Evolutionary conservation across 1,284 basidiomycete species (phyloP), one percentile per base, ranked within the genome.

Genomic region (Malassezia nana): DNA sequence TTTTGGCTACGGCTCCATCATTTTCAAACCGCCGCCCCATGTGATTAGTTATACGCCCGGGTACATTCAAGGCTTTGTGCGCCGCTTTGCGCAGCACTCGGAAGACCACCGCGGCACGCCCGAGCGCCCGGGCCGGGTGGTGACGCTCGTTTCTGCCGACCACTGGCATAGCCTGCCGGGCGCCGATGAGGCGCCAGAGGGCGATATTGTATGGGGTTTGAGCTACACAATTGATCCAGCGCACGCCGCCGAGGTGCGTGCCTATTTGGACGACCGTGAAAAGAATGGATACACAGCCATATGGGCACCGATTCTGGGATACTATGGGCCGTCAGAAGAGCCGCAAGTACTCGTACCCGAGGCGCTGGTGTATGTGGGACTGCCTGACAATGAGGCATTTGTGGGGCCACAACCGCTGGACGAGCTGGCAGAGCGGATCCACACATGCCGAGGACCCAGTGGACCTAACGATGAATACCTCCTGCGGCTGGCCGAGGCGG

Each of bases 401-500:
- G 86, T 88, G 47, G 87, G 86, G 2, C 84, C 84, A 1, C 83
- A 88, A 71, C 81, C 83, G 0, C 76, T 89, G 18, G 81, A 84
- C 49, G 62, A 63, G 6, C 80, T 89, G 6, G 82, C 86, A 0
- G 71, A 79, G 46, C 78, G 78, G 13, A 89, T 91, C 50, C 86
- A 83, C 79, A 75, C 75, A 24, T 84, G 84, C 1, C 78, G 81
- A 0, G 88, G 88, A 0, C 87, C 87, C 0, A 89, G 87, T 0
- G 89, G 89, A 0, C 80, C 77, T 2, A 91, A 91, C 25, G 59
- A 86, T 82, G 87, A 89, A 42, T 90, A 90, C 66, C 76, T 89
- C 4, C 87, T 84, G 63, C 78, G 81, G 8, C 80, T 91, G 1
- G 82, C 82, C 0, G 77, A 80, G 20, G 82, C 84, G 0, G 80